Evolutionary conservation across 73 alveolate genomes (phyloP), one percentile per base, ranked within the genome.

Genomic region (Strombidium stylifer): DNA sequence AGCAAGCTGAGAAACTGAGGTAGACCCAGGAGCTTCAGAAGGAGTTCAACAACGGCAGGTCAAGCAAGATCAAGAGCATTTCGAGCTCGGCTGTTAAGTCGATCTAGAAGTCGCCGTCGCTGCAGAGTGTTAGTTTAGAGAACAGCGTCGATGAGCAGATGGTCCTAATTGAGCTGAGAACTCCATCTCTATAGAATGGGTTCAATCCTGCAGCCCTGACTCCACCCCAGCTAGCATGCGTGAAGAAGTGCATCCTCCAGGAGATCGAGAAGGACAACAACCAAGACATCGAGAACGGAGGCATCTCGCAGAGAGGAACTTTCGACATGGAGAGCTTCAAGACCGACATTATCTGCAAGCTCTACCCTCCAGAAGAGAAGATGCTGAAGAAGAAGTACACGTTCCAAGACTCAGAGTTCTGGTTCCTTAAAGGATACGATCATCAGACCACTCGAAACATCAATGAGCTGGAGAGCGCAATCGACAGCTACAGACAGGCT

Each of bases 401-500:
- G 3, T 59, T 59, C 23, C 14, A 59, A 8, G 59, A 59, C 40
- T 37, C 73, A 5, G 73, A 59, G 18, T 59, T 59, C 47, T 59
- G 73, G 73, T 59, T 39, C 35, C 3, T 59, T 14, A 59, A 59
- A 39, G 73, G 73, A 18, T 59, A 18, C 25, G 73, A 59, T 11
- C 73, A 59, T 24, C 40, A 10, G 11, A 20, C 19, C 16, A 39
- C 35, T 21, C n/a, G n/a, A n/a, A n/a, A n/a, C n/a, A n/a, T n/a
- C n/a, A 5, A 26, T 16, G 32, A 36, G 19, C 30, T 59, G 8
- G 73, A 59, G 18, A 20, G 50, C 10, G 73, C 73, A 23, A 40
- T 59, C 3, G 73, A 59, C 25, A 16, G 59, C 2, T 59, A 59
- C 28, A 12, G 73, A 21, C 37, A 40, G 20, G 73, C 73, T 20